Base-by-base conservation (phyloP, 371 early-diverging fungal species). In the Blakeslea trispora region DNA sequence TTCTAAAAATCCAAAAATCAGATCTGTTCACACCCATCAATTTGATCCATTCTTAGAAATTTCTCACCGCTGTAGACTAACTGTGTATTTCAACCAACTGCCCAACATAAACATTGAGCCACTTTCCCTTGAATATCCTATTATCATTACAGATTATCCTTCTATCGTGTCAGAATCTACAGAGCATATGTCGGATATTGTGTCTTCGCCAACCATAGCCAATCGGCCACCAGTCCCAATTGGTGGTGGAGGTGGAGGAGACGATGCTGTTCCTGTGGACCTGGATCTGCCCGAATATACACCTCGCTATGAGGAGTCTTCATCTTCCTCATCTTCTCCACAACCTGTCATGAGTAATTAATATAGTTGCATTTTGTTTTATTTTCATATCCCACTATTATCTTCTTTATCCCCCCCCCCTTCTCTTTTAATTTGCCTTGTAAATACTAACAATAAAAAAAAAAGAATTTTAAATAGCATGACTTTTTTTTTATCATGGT, bases 261-360 rank as follows among this genome's bases (percentile, higher is more conserved):
- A 78, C 28, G 78, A 78, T 54, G 75, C 73, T 11, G 69, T 72
- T 1, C 32, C 42, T 53, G 64, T 78, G 5, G 78, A 78, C 45
- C 51, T 78, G 7, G 78, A 74, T 54, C 41, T 78, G 24, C 78
- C 78, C 10, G 78, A 78, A 58, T 78, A 78, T 44, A 77, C 77
- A 14, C 77, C 77, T 22, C 64, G 66, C 14, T 77, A 77, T 35
- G 71, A 71, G 47, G 59, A 59, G 23, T 28, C 53, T 11, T 42
- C 21, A 17, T 42, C 42, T 28, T 40, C 55, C 15, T 56, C 49
- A 3, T 39, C 44, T 14, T 15, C 24, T 11, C 19, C 54, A 28
- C 28, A 28, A 15, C 34, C 46, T 5, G 35, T 55, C 13, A 34
- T 35, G 5, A 55, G 45, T 17, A 55, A 46, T 46, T 53, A 23